Evolutionary conservation across 2,329 filamentous ascomycete species (phyloP).

Genomic region (Shiraia sp.): DNA sequence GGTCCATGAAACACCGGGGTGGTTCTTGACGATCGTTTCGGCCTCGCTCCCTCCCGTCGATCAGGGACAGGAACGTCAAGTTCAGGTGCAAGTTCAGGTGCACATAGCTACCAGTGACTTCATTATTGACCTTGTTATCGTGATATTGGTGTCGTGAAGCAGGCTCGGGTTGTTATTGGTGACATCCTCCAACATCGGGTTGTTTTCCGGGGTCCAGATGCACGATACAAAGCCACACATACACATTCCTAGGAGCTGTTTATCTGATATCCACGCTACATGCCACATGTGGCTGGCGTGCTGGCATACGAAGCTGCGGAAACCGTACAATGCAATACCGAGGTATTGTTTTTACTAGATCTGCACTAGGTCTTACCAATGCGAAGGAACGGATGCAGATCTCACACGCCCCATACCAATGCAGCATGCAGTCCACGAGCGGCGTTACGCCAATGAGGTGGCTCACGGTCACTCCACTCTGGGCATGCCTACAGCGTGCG

Average conservation of each 20-base stretch:
- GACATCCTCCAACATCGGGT: neutral
- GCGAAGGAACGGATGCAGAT: conserved; percentile 2
- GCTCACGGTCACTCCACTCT: neutral
- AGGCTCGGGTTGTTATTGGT: neutral
- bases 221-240: conserved; percentile 1
- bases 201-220: neutral
- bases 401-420: neutral
- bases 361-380: conserved; percentile 6
- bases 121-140: neutral
- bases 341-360: neutral
- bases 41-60: conserved; percentile 17
- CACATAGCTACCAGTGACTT: neutral
- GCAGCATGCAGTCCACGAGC: neutral
- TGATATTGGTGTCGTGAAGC: neutral
- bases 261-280: too few species aligned
- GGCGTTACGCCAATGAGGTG: neutral
- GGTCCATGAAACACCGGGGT: neutral
- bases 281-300: neutral
- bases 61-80: conserved; percentile 14
- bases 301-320: neutral
- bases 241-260: too few species aligned
- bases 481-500: conserved; percentile 1
- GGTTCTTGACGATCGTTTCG: neutral
- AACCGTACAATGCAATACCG: neutral
- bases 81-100: too few species aligned